Evolutionary conservation across 192 early-diverging fungal species (phyloP), one percentile per base, ranked within the genome.

Genomic region (Borealophlyctis nickersoniae): DNA sequence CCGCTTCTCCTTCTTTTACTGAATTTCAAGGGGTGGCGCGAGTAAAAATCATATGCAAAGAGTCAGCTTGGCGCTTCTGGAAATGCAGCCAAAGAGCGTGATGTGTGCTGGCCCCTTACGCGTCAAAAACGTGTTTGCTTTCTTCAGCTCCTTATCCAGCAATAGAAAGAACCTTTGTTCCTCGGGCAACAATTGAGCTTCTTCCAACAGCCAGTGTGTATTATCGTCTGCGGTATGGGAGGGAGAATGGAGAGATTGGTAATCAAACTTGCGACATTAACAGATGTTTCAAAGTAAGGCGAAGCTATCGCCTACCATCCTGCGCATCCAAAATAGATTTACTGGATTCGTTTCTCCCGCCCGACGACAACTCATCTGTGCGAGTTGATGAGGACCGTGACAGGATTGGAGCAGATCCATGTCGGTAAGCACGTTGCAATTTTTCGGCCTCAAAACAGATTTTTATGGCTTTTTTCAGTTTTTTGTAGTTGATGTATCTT

Each of bases 401-500:
- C 48, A 23, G 48, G 23, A n/a, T n/a, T n/a, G n/a, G n/a, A n/a
- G n/a, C n/a, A n/a, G n/a, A n/a, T n/a, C n/a, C n/a, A n/a, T n/a
- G n/a, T n/a, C n/a, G n/a, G n/a, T n/a, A n/a, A n/a, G n/a, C n/a
- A n/a, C n/a, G n/a, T n/a, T n/a, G n/a, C n/a, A n/a, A n/a, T n/a
- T n/a, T n/a, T n/a, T 4, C 22, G 30, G 11, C 66, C 14, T 49
- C 66, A 32, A 56, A 33, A 0, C 31, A 63, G 29, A 54, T 27
- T 60, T 72, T 72, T 22, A 75, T 67, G 31, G 58, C 50, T 48
- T 75, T 71, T 53, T 72, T 71, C 30, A 75, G 52, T 50, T 52
- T 58, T 0, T 60, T 9, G 60, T 75, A 75, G 36, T 75, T 67
- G 36, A 66, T 62, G 56, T 71, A 75, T 28, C 59, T 49, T 11